These are phyloP conservation scores for Betula pendula DNA, from an alignment of 306 rosid species.

Conservation along the genomic window DNA sequence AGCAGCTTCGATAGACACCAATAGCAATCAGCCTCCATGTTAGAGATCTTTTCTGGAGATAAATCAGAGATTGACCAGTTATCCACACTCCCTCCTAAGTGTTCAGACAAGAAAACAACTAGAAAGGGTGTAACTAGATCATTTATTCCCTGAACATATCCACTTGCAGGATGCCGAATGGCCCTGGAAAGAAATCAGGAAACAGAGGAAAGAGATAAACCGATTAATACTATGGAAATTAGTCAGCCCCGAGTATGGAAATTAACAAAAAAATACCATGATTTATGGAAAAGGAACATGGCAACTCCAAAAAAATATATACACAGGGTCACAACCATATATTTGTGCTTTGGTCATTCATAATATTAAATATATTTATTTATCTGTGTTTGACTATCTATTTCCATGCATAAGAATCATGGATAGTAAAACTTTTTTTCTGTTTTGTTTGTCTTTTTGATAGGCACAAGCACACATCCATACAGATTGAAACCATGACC, in stretches of 20 bases:
- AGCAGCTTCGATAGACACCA: slow-evolving; percentile 95
- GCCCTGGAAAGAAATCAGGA: slow-evolving; percentile 64
- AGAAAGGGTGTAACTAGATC: slow-evolving; percentile 93
- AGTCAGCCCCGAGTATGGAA: not conserved
- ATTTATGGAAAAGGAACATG: not conserved
- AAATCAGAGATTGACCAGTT: slow-evolving; percentile 74
- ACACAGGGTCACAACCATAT: not conserved
- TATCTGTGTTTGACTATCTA: not conserved
- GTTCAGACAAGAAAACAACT: slow-evolving; percentile 87
- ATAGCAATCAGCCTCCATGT: slow-evolving; percentile 88
- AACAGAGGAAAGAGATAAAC: slow-evolving; percentile 9
- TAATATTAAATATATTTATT: not conserved
- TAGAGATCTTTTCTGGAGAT: slow-evolving; percentile 61
- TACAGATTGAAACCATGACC: too few species aligned
- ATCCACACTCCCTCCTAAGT: slow-evolving; percentile 71
- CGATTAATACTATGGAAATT: not conserved
- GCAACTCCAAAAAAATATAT: not conserved
- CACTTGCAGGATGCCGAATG: slow-evolving; percentile 98
- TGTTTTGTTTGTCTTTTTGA: not conserved
- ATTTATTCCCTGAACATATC: slow-evolving; percentile 98
- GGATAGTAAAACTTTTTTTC: not conserved
- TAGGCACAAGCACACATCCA: not conserved
- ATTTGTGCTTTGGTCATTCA: not conserved
- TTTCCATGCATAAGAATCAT: not conserved
- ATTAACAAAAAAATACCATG: not conserved